These are phyloP conservation scores for Avena eriantha DNA, from an alignment of 176 grass and related monocot genomes.

Conservation along the genomic window DNA sequence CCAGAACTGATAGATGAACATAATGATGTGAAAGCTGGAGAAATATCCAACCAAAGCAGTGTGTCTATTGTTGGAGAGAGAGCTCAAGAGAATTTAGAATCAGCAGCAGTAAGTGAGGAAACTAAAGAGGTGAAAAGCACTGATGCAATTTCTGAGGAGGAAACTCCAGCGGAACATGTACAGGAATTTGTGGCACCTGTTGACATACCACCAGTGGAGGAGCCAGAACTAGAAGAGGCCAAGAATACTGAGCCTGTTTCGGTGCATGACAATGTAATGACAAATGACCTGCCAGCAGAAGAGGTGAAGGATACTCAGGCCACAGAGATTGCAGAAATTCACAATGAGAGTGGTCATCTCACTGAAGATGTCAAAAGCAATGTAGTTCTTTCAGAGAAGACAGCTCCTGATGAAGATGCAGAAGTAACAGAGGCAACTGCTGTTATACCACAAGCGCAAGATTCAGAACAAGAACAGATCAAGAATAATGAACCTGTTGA, in stretches of 20 bases:
- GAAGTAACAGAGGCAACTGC: background rate
- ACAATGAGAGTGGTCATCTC: conserved; percentile 23
- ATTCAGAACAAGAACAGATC: conserved; percentile 35
- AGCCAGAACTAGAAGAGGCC: conserved; percentile 33
- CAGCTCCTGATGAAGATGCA: background rate
- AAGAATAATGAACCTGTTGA: conserved; percentile 34
- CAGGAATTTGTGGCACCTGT: background rate
- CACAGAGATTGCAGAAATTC: conserved; percentile 19
- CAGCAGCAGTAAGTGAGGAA: conserved; percentile 34
- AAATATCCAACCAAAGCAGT: conserved; percentile 20
- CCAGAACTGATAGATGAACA: background rate
- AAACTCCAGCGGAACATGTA: conserved; percentile 15
- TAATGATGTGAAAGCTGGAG: conserved; percentile 20
- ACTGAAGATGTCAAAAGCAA: conserved; percentile 6
- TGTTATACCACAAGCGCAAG: conserved; percentile 23
- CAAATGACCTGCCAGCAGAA: conserved; percentile 30
- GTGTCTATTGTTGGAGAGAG: background rate
- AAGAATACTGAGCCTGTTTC: conserved; percentile 29
- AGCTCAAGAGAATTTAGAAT: conserved; percentile 35
- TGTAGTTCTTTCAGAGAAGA: background rate
- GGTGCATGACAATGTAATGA: conserved; percentile 23
- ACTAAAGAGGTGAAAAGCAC: conserved; percentile 19
- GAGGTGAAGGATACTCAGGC: conserved; percentile 4
- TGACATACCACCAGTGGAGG: conserved; percentile 38
- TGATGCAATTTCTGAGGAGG: conserved; percentile 23